Evolutionary conservation across 352 stramenopile species (phyloP).

Genomic region (Proteromonas lacertae): DNA sequence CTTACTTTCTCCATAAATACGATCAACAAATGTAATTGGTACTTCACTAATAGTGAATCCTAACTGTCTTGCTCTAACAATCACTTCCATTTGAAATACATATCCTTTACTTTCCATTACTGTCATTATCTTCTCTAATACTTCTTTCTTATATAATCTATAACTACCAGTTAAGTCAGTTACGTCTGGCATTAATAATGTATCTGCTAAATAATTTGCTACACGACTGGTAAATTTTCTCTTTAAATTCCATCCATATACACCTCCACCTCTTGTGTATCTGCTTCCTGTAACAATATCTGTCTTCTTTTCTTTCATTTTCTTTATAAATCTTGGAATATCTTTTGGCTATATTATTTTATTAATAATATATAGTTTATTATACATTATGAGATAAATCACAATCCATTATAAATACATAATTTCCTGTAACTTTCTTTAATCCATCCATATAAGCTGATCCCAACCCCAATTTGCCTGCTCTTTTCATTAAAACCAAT

Average conservation of each 20-base stretch:
- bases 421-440: constrained; percentile 44
- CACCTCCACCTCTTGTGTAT: constrained; percentile 58
- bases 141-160: constrained; percentile 67
- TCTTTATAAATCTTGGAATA: constrained; percentile 12
- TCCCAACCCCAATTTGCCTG: constrained; percentile 72
- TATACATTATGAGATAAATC: constrained; percentile 92
- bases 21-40: constrained; percentile 86
- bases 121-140: constrained; percentile 70
- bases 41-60: constrained; percentile 68
- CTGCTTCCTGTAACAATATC: constrained; percentile 84
- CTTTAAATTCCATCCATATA: constrained; percentile 71
- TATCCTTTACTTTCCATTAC: constrained; percentile 32
- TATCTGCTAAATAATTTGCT: constrained; percentile 82
- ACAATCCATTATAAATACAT: constrained; percentile 89
- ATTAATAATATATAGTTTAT: constrained; percentile 54
- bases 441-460: constrained; percentile 81
- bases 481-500: constrained; percentile 58
- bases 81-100: constrained; percentile 97
- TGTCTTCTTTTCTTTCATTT: constrained; percentile 23
- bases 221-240: constrained; percentile 76
- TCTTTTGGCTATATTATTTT: not conserved
- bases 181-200: constrained; percentile 58
- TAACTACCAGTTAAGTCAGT: constrained; percentile 86
- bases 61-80: constrained; percentile 55
- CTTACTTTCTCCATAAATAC: constrained; percentile 91